phyloP scores from a whole-genome alignment of 805 yeast genomes.

The Teunomyces funiuensis region DNA sequence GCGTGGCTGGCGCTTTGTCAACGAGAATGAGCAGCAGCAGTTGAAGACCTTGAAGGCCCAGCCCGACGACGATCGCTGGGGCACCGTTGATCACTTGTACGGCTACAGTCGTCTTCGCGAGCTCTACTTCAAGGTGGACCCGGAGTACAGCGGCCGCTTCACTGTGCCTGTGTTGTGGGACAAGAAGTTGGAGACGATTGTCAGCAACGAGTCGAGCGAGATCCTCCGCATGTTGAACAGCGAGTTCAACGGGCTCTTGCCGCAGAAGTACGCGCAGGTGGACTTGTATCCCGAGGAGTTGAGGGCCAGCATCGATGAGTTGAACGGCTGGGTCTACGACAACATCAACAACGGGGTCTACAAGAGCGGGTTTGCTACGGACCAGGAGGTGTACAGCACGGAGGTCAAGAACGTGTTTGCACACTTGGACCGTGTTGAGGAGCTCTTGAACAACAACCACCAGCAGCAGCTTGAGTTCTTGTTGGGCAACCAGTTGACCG shows the following conservation, averaged over 20 bases:
- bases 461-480: slow-evolving; percentile 37
- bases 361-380: slow-evolving; percentile 86
- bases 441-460: slow-evolving; percentile 49
- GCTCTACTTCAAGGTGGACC: slow-evolving; percentile 71
- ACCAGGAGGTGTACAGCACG: slow-evolving; percentile 76
- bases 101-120: slow-evolving; percentile 62
- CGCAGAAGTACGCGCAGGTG: slow-evolving; percentile 46
- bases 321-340: slow-evolving; percentile 82
- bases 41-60: slow-evolving; percentile 44
- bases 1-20: slow-evolving; percentile 85
- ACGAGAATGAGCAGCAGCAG: slow-evolving; percentile 43
- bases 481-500: slow-evolving; percentile 70
- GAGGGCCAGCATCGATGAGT: slow-evolving; percentile 62
- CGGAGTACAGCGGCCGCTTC: slow-evolving; percentile 76
- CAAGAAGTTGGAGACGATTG: slow-evolving; percentile 75
- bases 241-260: slow-evolving; percentile 64
- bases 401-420: slow-evolving; percentile 64
- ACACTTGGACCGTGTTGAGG: slow-evolving; percentile 70
- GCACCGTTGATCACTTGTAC: slow-evolving; percentile 48
- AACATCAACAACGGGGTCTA: slow-evolving; percentile 90
- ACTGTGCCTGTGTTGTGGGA: slow-evolving; percentile 97
- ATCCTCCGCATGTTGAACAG: slow-evolving; percentile 80
- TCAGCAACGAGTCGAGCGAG: slow-evolving; percentile 88
- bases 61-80: slow-evolving; percentile 14
- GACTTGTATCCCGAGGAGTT: slow-evolving; percentile 63